Evolutionary conservation across 768 basidiomycete genomes (phyloP), one percentile per base, ranked within the genome.

Genomic region (Suillus spraguei): DNA sequence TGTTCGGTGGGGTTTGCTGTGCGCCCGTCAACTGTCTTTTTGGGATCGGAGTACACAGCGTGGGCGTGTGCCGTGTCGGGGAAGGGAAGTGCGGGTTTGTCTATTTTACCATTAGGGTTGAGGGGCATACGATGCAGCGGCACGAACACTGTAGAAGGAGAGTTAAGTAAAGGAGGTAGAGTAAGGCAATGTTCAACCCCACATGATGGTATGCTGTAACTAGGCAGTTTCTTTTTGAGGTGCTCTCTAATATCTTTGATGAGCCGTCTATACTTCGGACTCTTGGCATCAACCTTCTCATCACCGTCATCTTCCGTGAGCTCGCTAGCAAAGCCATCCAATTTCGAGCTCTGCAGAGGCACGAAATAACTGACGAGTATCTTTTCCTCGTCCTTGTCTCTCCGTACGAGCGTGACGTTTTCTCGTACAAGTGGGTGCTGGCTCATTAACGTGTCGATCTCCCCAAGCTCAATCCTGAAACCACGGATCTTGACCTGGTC

Each of bases 401-500:
- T 82, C 68, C 97, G 81, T 50, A 99, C 96, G 44, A 99, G 84
- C 2, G 97, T 99, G 60, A 99, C 96, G 74, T 99, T 99, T 79
- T 99, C 97, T n/a, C 97, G 82, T 3, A 99, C 87, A 22, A 94
- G 85, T 9, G 94, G 91, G 73, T 99, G 96, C 70, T 95, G 89
- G 69, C 91, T 92, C 62, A 99, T 87, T 78, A 97, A 89, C 0
- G 93, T 97, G 74, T 99, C 97, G 67, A 99, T 97, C 76, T 99
- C 97, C 17, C 96, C 96, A 8, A 99, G 85, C 74, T 99, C 97
- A 71, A 99, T 99, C 32, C 97, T 85, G 88, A 99, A 99, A 2
- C 97, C 97, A 61, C 97, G 92, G 76, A 99, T 99, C 80, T 99
- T 99, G 79, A 99, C 94, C 73, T 99, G 97, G 72, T 99, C 97